These are phyloP conservation scores for Cercospora sesami DNA, from an alignment of 2,329 filamentous ascomycete genomes.

Conservation along the genomic window DNA sequence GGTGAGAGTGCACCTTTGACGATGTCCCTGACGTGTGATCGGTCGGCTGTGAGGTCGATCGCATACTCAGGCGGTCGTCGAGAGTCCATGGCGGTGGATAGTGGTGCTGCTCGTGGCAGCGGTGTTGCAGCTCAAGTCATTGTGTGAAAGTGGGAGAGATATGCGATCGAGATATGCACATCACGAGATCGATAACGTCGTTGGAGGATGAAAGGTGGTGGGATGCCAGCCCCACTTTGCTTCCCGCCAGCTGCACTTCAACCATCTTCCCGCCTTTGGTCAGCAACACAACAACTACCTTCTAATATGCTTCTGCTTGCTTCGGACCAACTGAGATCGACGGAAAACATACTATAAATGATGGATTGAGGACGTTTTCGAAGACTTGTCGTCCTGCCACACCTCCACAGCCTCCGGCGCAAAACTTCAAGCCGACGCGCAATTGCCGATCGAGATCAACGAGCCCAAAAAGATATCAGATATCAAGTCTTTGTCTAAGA, in stretches of 20 bases:
- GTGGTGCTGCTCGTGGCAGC: constrained; percentile 15
- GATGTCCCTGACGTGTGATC: constrained; percentile 83
- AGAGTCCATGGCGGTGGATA: constrained; percentile 57
- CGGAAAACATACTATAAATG: neutral
- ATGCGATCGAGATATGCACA: constrained; percentile 2
- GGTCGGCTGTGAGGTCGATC: constrained; percentile 90
- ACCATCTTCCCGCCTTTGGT: neutral
- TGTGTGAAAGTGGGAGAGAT: neutral
- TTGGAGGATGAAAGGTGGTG: constrained; percentile 3
- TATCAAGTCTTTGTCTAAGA: neutral
- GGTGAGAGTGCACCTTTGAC: constrained; percentile 65
- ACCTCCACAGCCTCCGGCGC: constrained; percentile 9
- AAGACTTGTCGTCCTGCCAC: neutral
- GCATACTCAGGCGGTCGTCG: constrained; percentile 80
- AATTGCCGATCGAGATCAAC: neutral
- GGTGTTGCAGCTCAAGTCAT: constrained; percentile 4
- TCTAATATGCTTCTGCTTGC: neutral
- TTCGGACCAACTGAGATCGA: neutral
- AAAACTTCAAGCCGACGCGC: neutral
- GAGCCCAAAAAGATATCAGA: neutral
- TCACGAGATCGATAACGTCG: constrained; percentile 3
- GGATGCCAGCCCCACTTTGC: neutral
- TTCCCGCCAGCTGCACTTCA: neutral
- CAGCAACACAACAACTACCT: neutral
- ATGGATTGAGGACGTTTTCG: neutral